These are phyloP conservation scores for Diaporthe australafricana DNA, from an alignment of 2,329 filamentous ascomycete genomes.

Conservation along the genomic window DNA sequence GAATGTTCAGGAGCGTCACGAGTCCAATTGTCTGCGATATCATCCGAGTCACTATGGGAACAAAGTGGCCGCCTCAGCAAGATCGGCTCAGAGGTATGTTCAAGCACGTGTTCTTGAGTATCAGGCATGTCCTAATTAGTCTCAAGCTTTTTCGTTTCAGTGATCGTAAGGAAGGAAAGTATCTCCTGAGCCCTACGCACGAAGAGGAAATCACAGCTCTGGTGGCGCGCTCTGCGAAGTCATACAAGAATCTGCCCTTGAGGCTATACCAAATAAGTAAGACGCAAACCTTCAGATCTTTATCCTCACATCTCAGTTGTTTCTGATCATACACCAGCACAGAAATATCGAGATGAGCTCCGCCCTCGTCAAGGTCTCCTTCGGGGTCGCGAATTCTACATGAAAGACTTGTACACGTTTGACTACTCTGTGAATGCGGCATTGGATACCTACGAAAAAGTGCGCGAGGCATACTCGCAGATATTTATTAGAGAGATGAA, in stretches of 20 bases:
- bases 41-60: conserved; percentile 85
- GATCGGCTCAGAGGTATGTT: conserved; percentile 75
- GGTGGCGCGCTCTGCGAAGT: conserved; percentile 78
- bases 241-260: conserved; percentile 87
- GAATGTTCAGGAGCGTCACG: conserved; percentile 76
- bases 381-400: conserved; percentile 89
- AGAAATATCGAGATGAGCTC: conserved; percentile 95
- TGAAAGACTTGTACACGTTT: conserved; percentile 99
- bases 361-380: conserved; percentile 89
- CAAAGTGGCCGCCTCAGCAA: conserved; percentile 83
- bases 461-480: conserved; percentile 77
- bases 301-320: neutral
- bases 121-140: conserved; percentile 40
- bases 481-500: conserved; percentile 83
- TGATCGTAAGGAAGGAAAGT: conserved; percentile 80
- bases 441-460: conserved; percentile 81
- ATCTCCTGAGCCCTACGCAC: conserved; percentile 90
- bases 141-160: conserved; percentile 79
- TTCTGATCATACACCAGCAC: conserved; percentile 59
- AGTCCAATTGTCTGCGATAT: conserved; percentile 85
- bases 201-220: conserved; percentile 95
- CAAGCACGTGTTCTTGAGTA: neutral
- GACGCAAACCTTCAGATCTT: conserved; percentile 40
- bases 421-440: conserved; percentile 77
- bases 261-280: conserved; percentile 90